Base-by-base conservation (phyloP, 2,329 filamentous ascomycete species). In the Epichloe baconii region DNA sequence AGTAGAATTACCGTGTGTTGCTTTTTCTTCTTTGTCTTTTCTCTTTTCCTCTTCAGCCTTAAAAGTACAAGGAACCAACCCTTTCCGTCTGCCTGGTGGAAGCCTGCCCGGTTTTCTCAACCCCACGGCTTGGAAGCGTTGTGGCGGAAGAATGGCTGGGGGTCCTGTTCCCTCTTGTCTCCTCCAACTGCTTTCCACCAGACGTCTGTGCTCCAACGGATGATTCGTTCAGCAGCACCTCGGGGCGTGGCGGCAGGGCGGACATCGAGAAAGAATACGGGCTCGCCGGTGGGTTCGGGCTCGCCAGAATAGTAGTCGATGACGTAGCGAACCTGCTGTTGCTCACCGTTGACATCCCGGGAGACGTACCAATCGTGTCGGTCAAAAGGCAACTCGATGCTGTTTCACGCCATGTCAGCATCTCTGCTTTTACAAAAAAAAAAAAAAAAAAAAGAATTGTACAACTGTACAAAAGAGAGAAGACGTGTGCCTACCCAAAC, bases 311-410 rank as follows among this genome's bases (percentile, higher is more conserved):
- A 97, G 69, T 95, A 97, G 68, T 98, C 93, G 65, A 98, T 98
- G 51, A 98, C 82, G 66, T 98, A 98, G 61, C 93, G 81, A 44
- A 96, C 75, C 71, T 96, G 84, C 64, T 83, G 85, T 60, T 73
- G 75, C 53, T 82, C 66, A 31, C 86, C 87, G 50, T 82, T 75
- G 47, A 78, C 69, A 36, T 84, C 77, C 55, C 93, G 78, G 57
- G 86, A 78, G 42, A 98, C 86, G 64, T 85, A 97, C 93, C 93
- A 98, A 66, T 98, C 93, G 66, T 98, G 93, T 55, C 93, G 82
- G 68, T 98, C 93, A 61, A 98, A 98, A 1, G 93, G 93, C 11
- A 88, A 86, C 49, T 88, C 84, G 7, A 84, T 83, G 5, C 85
- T 88, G 56, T 37, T 41, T 3, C 36, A 8, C n/a, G 17, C 36